Evolutionary conservation across 2,329 filamentous ascomycete genomes (phyloP), one percentile per base, ranked within the genome.

Genomic region (Aspergillus felis): DNA sequence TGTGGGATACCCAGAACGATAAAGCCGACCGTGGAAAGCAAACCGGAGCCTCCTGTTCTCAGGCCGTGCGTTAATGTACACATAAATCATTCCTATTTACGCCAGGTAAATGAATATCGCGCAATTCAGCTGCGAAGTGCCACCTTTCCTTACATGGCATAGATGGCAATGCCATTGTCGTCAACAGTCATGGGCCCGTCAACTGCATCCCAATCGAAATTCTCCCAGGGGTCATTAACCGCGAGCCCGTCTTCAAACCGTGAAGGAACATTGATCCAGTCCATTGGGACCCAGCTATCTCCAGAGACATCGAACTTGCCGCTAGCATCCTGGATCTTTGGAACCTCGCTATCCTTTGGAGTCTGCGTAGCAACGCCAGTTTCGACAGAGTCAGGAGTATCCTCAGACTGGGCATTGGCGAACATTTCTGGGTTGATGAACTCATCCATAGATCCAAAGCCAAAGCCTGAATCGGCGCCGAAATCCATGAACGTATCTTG

Each of bases 131-230:
- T 29, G 29, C 50, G 57, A 49, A 38, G 53, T 53, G 28, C 53
- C 59, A 57, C 59, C 47, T 53, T 46, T 29, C 64, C 64, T 66
- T 60, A 73, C 56, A 68, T 63, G 42, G 68, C 63, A 50, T 62
- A 64, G 48, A 74, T 68, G 22, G 65, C 58, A 42, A 71, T 66
- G 8, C 60, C 64, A 50, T 57, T 60, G 51, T 67, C 67, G 50
- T 70, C 66, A 44, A 64, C 56, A 46, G 58, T 63, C 48, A 65
- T 57, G 20, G 68, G 64, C 25, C 64, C 63, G 29, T 70, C 69
- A 41, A 74, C 57, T 12, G 64, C 64, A n/a, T 77, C 74, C 74
- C 76, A 78, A 54, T 78, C 72, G 32, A 77, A 65, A 35, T 70
- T 68, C 42, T 67, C 62, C 57, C 68, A 70, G 6, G 67, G 59